These are phyloP conservation scores for Cladorrhinum samala DNA, from an alignment of 495 filamentous ascomycete species.

Conservation along the genomic window DNA sequence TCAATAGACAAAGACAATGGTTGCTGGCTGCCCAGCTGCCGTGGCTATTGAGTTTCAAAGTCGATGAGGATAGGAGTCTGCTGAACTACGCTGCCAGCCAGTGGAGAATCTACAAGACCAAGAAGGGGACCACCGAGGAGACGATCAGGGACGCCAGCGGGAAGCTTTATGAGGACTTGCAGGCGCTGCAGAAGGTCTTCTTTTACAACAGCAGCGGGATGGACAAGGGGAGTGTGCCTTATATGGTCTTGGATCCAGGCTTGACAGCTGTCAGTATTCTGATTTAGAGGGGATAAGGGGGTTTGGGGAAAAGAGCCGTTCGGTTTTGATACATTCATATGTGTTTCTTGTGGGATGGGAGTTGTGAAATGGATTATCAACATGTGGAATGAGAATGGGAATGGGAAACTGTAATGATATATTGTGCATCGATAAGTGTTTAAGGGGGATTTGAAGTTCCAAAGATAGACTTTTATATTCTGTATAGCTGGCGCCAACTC, in stretches of 20 bases:
- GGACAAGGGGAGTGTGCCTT: slow-evolving; percentile 32
- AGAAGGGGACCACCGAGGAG: slow-evolving; percentile 9
- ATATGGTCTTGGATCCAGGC: slow-evolving; percentile 38
- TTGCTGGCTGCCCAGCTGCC: slow-evolving; percentile 39
- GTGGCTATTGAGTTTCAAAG: slow-evolving; percentile 38
- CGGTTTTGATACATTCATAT: too few species aligned
- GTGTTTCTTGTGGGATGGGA: too few species aligned
- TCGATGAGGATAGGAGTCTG: slow-evolving; percentile 32
- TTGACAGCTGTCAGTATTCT: slow-evolving; percentile 36
- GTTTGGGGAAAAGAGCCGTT: too few species aligned
- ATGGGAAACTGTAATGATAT: too few species aligned
- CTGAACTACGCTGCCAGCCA: slow-evolving; percentile 33
- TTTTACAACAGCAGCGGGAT: slow-evolving; percentile 21
- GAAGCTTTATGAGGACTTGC: slow-evolving; percentile 21
- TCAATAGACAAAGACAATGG: slow-evolving; percentile 37
- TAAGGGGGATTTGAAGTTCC: too few species aligned
- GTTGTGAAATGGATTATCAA: too few species aligned
- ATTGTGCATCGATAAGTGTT: too few species aligned
- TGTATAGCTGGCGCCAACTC: too few species aligned
- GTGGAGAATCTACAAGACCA: slow-evolving; percentile 25
- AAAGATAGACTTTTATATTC: too few species aligned
- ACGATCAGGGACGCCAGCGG: slow-evolving; percentile 20
- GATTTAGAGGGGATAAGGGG: slow-evolving; percentile 17
- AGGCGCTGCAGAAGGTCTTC: slow-evolving; percentile 19
- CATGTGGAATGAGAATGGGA: too few species aligned